phyloP scores from a whole-genome alignment of 371 early-diverging fungal genomes.

The Phascolomyces articulosus region DNA sequence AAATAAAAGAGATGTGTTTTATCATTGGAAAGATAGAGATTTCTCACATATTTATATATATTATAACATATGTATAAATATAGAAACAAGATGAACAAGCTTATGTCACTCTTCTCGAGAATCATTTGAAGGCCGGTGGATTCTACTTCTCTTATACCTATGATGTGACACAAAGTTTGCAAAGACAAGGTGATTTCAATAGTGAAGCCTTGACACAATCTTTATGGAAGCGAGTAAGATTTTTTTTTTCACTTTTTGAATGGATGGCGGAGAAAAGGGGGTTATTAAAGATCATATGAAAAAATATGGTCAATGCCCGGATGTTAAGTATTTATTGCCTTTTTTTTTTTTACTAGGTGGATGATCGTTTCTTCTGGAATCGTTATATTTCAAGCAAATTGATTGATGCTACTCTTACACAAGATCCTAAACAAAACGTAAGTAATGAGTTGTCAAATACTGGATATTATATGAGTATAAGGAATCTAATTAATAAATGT shows the following conservation, averaged over 20 bases:
- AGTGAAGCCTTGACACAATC: constrained; percentile 19
- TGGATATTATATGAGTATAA: too few relatives aligned
- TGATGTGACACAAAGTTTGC: constrained; percentile 85
- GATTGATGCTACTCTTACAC: constrained; percentile 56
- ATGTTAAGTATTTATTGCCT: too few relatives aligned
- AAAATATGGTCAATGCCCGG: too few relatives aligned
- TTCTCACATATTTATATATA: too few relatives aligned
- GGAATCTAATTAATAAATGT: too few relatives aligned
- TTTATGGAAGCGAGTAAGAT: constrained; percentile 50
- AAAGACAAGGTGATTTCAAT: constrained; percentile 64
- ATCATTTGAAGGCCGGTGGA: constrained; percentile 65
- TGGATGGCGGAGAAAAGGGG: background rate
- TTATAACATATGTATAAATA: background rate
- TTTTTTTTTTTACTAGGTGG: constrained; percentile 53
- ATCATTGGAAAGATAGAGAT: too few relatives aligned
- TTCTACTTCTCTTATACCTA: constrained; percentile 89
- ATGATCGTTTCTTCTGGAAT: constrained; percentile 95
- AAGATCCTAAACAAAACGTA: constrained; percentile 7
- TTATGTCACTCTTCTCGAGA: constrained; percentile 74
- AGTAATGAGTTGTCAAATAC: background rate
- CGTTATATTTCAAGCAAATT: constrained; percentile 66
- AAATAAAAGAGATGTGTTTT: too few relatives aligned
- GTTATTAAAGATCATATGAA: constrained; percentile 25
- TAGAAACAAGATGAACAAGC: constrained; percentile 59
- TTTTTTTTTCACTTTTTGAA: background rate